These are phyloP conservation scores for Ophiostoma sp. DNA, from an alignment of 2,329 filamentous ascomycete species.

Conservation along the genomic window DNA sequence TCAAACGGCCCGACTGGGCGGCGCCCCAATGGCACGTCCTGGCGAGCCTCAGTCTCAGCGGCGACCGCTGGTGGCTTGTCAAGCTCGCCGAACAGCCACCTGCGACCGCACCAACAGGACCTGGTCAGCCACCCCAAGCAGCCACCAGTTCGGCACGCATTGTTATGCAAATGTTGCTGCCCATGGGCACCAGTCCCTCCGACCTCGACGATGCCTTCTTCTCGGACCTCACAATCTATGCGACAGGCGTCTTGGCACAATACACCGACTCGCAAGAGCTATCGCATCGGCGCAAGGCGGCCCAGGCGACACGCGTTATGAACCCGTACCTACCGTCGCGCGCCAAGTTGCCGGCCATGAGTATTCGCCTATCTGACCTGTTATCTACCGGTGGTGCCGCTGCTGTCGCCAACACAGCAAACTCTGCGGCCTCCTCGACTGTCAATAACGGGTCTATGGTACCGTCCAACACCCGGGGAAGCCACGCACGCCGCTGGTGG, in stretches of 20 bases:
- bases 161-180: conserved; percentile 28
- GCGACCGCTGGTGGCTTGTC: conserved; percentile 78
- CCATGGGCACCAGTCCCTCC: conserved; percentile 42
- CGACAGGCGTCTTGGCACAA: conserved; percentile 53
- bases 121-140: neutral
- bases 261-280: conserved; percentile 52
- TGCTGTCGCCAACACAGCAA: neutral
- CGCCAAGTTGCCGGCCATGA: conserved; percentile 50
- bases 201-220: conserved; percentile 54
- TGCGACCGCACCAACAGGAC: neutral
- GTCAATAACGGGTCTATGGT: neutral
- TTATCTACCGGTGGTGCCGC: conserved; percentile 26
- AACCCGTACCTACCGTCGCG: conserved; percentile 46
- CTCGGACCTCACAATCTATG: conserved; percentile 52
- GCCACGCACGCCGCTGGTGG: conserved; percentile 45
- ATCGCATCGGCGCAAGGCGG: conserved; percentile 46
- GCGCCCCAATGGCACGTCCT: conserved; percentile 67
- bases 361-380: conserved; percentile 51
- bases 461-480: neutral
- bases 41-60: conserved; percentile 67
- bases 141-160: conserved; percentile 26
- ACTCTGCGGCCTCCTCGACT: neutral
- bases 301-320: conserved; percentile 37
- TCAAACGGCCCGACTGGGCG: conserved; percentile 71
- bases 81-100: conserved; percentile 53